Evolutionary conservation across 2,329 filamentous ascomycete species (phyloP).

Genomic region (Immersiporthe knoxdaviesiana): DNA sequence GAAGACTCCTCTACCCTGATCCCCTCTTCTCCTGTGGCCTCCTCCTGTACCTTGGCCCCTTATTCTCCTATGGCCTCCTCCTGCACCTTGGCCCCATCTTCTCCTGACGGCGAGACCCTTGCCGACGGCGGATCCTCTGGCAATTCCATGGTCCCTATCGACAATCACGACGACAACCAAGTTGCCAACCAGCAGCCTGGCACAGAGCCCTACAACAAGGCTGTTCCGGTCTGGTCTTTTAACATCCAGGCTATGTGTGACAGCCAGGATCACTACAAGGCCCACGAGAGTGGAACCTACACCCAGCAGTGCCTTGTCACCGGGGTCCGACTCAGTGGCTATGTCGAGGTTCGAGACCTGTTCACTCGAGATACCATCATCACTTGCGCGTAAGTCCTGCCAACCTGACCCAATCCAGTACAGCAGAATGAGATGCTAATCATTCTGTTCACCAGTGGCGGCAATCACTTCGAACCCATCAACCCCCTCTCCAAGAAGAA

Average conservation of each 20-base stretch:
- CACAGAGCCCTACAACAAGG: conserved; percentile 42
- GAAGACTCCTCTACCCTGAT: no score
- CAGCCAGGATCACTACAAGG: conserved; percentile 63
- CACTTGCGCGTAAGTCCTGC: conserved; percentile 56
- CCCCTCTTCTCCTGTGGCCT: no score
- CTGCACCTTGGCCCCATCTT: no score
- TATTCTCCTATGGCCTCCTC: no score
- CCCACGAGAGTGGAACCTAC: conserved; percentile 64
- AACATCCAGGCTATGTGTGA: conserved; percentile 65
- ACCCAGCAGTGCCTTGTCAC: conserved; percentile 50
- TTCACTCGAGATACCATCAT: conserved; percentile 66
- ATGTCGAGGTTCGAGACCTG: conserved; percentile 57
- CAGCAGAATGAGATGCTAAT: neutral
- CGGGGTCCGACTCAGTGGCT: conserved; percentile 63
- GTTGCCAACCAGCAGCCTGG: no score
- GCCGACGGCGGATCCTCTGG: no score
- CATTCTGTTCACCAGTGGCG: neutral
- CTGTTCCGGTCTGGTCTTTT: conserved; percentile 56
- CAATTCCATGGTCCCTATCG: no score
- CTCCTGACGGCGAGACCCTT: no score
- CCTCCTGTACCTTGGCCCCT: no score
- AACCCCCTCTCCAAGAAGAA: neutral
- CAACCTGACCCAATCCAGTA: neutral
- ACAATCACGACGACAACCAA: no score
- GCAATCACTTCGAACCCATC: neutral